Evolutionary conservation across 2,329 filamentous ascomycete species (phyloP).

Genomic region (Aspergillus sp.): DNA sequence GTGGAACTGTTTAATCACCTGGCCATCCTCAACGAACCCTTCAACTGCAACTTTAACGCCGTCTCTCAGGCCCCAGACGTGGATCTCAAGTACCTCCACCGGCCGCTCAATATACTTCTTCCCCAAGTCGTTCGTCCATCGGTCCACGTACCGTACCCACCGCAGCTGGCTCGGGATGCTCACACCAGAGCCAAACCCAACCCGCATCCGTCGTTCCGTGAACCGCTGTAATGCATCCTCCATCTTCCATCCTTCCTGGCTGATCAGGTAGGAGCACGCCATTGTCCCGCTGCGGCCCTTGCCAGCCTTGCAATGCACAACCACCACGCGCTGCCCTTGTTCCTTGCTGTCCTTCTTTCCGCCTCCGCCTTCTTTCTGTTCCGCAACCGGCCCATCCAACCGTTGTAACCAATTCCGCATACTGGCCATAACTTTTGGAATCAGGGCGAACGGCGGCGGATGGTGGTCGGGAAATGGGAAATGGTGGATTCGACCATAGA

Average conservation of each 20-base stretch:
- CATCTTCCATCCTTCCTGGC: conserved; percentile 72
- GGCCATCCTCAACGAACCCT: conserved; percentile 85
- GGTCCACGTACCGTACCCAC: conserved; percentile 84
- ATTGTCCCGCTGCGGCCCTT: conserved; percentile 91
- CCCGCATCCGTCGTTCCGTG: conserved; percentile 84
- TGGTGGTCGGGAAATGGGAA: conserved; percentile 98
- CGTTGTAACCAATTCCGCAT: conserved; percentile 83
- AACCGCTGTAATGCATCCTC: conserved; percentile 66
- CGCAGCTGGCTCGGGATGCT: conserved; percentile 90
- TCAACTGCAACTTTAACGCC: conserved; percentile 86
- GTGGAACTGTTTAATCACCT: conserved; percentile 79
- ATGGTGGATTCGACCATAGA: conserved; percentile 81
- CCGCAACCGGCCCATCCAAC: conserved; percentile 22
- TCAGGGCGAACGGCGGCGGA: conserved; percentile 84
- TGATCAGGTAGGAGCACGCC: conserved; percentile 85
- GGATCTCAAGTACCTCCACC: conserved; percentile 83
- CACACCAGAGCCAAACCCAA: conserved; percentile 82
- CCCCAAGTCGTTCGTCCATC: conserved; percentile 69
- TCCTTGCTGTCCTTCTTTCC: conserved; percentile 16
- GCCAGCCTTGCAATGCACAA: conserved; percentile 96
- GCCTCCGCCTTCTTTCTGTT: conserved; percentile 10
- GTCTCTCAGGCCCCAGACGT: conserved; percentile 82
- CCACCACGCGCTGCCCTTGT: conserved; percentile 65
- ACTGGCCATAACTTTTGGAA: conserved; percentile 84
- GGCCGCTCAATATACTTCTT: conserved; percentile 81